Conservation (phyloP, 1,284 basidiomycete genomes). For the Rhodotorula sp. region DNA sequence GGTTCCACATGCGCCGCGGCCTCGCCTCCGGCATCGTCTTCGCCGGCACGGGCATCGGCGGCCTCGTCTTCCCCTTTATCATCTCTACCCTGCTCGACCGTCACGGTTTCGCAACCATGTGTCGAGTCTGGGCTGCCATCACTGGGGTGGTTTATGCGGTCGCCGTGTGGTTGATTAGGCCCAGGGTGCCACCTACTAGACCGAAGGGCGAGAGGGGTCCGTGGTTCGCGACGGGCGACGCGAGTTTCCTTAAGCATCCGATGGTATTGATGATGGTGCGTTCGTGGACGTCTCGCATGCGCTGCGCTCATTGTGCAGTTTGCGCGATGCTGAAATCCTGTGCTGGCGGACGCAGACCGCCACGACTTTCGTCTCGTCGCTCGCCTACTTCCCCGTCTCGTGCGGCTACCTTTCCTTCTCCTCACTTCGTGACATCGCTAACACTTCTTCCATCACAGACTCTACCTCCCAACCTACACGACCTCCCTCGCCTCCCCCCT, state of each 20-base stretch:
- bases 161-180: constrained; percentile 14
- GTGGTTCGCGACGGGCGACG: constrained; percentile 20
- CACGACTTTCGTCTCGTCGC: constrained; percentile 19
- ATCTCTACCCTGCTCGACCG: constrained; percentile 13
- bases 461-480: constrained; percentile 26
- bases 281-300: not conserved
- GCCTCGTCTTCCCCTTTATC: constrained; percentile 19
- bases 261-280: constrained; percentile 31
- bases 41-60: constrained; percentile 27
- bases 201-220: constrained; percentile 5
- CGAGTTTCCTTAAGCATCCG: constrained; percentile 17
- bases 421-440: constrained; percentile 13
- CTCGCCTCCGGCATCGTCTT: constrained; percentile 28
- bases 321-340: not conserved
- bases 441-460: not conserved
- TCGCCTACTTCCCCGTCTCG: constrained; percentile 33
- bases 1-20: constrained; percentile 18
- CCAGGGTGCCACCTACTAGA: constrained; percentile 25
- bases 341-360: not conserved
- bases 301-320: not conserved
- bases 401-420: no score
- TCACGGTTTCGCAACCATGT: constrained; percentile 27
- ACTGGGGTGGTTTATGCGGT: constrained; percentile 10
- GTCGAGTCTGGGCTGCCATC: constrained; percentile 25
- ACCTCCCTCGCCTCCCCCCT: constrained; percentile 5